Evolutionary conservation across 1,139 yeast genomes (phyloP), one percentile per base, ranked within the genome.

Genomic region (Suhomyces bribrorum): DNA sequence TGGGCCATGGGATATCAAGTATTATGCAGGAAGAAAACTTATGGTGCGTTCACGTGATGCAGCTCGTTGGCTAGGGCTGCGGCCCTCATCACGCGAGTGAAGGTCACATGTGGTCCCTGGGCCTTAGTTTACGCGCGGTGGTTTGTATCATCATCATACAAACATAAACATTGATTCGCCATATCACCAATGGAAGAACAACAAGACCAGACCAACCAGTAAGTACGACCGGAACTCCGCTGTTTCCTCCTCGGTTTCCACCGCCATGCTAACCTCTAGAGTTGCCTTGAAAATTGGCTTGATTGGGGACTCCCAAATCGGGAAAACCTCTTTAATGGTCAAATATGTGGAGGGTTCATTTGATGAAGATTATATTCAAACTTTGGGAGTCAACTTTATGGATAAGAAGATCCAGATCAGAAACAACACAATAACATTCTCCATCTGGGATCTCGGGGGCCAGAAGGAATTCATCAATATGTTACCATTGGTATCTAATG

Each of bases 371-470:
- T 92, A 92, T 54, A 88, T 90, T 38, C 97, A 89, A 63, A 92
- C 97, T 0, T 61, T 88, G 35, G 98, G 99, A 5, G 97, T 94
- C 43, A 92, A 92, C 57, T 92, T 88, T 62, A 83, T 94, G 87
- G 97, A 94, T 57, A 84, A 90, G 53, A 83, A 86, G 49, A 86
- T 92, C 29, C 85, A 83, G 48, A 83, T 92, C 47, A 81, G 92
- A 43, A 85, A 88, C 45, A 90, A 97, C 8, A 89, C 88, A 52
- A 88, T 92, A 45, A 84, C 95, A 24, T 92, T 92, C 57, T 83
- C 95, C 22, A 84, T 92, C 28, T 92, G 97, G 96, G 99, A 92
- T 62, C 69, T 92, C 14, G 99, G 99, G 20, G 99, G 99, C 0
- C 96, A 90, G 53, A 78, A 89, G 43, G 98, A 94, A 61, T 92